These are phyloP conservation scores for Angomonas deanei DNA, from an alignment of 208 protist genomes.

Conservation along the genomic window DNA sequence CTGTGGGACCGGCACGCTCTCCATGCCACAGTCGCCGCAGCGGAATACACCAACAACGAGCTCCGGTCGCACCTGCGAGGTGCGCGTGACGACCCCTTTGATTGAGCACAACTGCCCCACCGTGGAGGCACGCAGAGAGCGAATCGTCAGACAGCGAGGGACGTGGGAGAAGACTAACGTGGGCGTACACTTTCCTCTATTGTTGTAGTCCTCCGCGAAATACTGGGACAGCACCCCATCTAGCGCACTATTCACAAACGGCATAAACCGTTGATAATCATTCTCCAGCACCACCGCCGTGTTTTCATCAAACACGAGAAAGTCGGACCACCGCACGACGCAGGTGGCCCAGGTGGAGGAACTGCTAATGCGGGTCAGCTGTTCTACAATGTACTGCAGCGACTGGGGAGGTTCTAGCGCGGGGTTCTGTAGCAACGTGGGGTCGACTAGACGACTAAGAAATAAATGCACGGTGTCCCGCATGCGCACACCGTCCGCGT, in stretches of 20 bases:
- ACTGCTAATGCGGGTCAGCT: conserved; percentile 82
- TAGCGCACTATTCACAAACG: conserved; percentile 68
- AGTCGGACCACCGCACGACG: conserved; percentile 75
- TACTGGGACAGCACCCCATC: conserved; percentile 76
- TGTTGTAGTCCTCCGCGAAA: conserved; percentile 76
- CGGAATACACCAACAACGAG: conserved; percentile 95
- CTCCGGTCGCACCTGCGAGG: conserved; percentile 98
- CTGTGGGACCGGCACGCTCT: conserved; percentile 90
- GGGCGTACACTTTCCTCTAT: conserved; percentile 61
- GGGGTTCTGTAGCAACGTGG: conserved; percentile 16
- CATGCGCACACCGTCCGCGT: conserved; percentile 65
- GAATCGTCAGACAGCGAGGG: conserved; percentile 84
- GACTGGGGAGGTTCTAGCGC: not conserved
- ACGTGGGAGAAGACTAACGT: conserved; percentile 82
- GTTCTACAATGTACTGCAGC: conserved; percentile 53
- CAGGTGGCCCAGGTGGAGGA: conserved; percentile 71
- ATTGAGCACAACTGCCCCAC: conserved; percentile 95
- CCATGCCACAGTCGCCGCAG: conserved; percentile 94
- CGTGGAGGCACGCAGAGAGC: conserved; percentile 88
- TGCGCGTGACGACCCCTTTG: conserved; percentile 97
- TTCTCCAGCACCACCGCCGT: conserved; percentile 65
- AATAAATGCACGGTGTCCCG: conserved; percentile 77
- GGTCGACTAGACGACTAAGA: conserved; percentile 71
- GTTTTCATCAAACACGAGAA: conserved; percentile 69
- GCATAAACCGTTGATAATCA: conserved; percentile 75